Evolutionary conservation across 768 basidiomycete species (phyloP).

Genomic region (Xanthoconium purpureum): DNA sequence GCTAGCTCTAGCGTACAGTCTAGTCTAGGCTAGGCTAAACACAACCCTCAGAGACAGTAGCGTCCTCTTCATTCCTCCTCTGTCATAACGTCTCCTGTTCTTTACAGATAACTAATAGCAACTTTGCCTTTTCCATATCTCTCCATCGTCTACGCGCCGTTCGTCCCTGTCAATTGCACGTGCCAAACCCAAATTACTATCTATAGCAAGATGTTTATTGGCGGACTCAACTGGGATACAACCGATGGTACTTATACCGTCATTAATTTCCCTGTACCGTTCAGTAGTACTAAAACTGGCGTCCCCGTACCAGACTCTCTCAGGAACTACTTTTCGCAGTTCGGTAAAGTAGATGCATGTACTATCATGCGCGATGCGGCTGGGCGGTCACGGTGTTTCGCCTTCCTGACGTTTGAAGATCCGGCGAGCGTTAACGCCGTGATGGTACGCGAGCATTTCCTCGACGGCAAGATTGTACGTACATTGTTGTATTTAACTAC

Average conservation of each 20-base stretch:
- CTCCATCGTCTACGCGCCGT: slow-evolving; percentile 24
- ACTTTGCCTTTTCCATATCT: slow-evolving; percentile 43
- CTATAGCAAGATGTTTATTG: slow-evolving; percentile 99
- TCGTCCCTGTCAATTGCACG: slow-evolving; percentile 27
- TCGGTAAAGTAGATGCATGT: slow-evolving; percentile 95
- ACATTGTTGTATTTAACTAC: slow-evolving; percentile 25
- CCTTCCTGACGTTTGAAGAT: slow-evolving; percentile 94
- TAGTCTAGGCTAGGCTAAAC: slow-evolving; percentile 82
- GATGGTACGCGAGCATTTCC: slow-evolving; percentile 90
- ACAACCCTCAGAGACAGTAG: slow-evolving; percentile 63
- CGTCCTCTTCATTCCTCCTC: slow-evolving; percentile 57
- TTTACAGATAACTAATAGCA: slow-evolving; percentile 82
- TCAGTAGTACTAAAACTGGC: slow-evolving; percentile 44
- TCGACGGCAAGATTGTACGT: slow-evolving; percentile 96
- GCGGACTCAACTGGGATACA: slow-evolving; percentile 99
- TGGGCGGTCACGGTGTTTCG: slow-evolving; percentile 94
- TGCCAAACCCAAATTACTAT: slow-evolving; percentile 26
- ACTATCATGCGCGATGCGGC: slow-evolving; percentile 98
- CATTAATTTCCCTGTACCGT: slow-evolving; percentile 35
- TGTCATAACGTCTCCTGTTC: slow-evolving; percentile 60
- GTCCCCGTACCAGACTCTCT: slow-evolving; percentile 55
- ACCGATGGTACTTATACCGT: slow-evolving; percentile 81
- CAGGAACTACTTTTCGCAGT: slow-evolving; percentile 89
- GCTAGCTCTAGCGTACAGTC: slow-evolving; percentile 76
- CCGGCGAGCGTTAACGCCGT: slow-evolving; percentile 92